A percentile compares a stretch with the other conserved stretches of the same genome.
These are phyloP conservation scores for Fusarium acutatum DNA, from an alignment of 2,329 filamentous ascomycete genomes.

Conservation along the genomic window DNA sequence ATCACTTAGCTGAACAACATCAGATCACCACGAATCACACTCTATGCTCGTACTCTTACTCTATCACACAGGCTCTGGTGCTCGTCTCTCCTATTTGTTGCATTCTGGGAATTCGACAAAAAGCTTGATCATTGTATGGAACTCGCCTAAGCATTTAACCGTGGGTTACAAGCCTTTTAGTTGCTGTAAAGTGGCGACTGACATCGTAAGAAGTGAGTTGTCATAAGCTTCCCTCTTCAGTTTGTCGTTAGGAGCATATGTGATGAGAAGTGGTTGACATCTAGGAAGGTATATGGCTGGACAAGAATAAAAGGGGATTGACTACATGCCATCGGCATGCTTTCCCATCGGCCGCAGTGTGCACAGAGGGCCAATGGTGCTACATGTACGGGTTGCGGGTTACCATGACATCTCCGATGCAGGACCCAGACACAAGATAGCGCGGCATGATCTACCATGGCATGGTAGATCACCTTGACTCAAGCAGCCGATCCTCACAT, in stretches of 20 bases:
- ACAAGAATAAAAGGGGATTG: neutral
- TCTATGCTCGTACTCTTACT: neutral
- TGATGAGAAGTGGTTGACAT: neutral
- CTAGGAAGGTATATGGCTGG: neutral
- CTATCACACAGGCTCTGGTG: neutral
- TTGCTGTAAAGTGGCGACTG: slow-evolving; percentile 9
- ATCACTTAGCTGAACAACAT: neutral
- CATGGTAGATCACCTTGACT: slow-evolving; percentile 28
- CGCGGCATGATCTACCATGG: slow-evolving; percentile 14
- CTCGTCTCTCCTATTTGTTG: neutral
- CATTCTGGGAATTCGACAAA: slow-evolving; percentile 3
- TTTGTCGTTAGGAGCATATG: neutral
- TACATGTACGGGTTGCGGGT: slow-evolving; percentile 3
- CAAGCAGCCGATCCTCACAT: slow-evolving; percentile 25
- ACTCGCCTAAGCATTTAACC: slow-evolving; percentile 15
- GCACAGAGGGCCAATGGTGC: neutral
- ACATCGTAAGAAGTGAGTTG: slow-evolving; percentile 9
- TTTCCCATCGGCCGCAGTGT: neutral
- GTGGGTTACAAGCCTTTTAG: slow-evolving; percentile 15
- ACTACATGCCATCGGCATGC: slow-evolving; percentile 9
- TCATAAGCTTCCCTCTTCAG: neutral
- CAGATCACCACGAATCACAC: slow-evolving; percentile 16
- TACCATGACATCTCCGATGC: slow-evolving; percentile 10
- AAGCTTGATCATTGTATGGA: slow-evolving; percentile 24
- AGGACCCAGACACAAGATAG: slow-evolving; percentile 14